These are phyloP conservation scores for Chrysoporthe puriensis DNA, from an alignment of 2,329 filamentous ascomycete genomes.

Conservation along the genomic window DNA sequence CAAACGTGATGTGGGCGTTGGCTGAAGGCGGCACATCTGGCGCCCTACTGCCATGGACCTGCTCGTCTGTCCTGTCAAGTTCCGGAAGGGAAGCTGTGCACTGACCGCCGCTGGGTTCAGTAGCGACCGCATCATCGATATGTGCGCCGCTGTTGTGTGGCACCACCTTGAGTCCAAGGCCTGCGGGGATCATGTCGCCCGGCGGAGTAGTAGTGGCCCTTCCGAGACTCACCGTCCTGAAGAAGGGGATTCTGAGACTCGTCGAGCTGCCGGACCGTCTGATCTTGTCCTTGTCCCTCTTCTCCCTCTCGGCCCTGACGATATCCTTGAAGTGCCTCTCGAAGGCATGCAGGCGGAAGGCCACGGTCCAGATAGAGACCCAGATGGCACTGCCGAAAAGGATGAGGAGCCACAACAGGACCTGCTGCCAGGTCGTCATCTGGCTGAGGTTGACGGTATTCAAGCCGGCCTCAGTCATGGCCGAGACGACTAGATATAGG, in stretches of 20 bases:
- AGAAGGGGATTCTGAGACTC: conserved; percentile 9
- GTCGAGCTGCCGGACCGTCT: conserved; percentile 31
- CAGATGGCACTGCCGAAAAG: conserved; percentile 69
- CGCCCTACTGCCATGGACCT: neutral
- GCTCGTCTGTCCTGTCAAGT: neutral
- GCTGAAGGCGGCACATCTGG: neutral
- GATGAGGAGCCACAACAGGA: conserved; percentile 66
- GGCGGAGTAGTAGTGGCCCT: conserved; percentile 20
- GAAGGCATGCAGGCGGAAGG: conserved; percentile 64
- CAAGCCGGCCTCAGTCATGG: conserved; percentile 69
- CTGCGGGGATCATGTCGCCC: conserved; percentile 4
- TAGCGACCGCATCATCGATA: neutral
- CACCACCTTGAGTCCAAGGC: conserved; percentile 6
- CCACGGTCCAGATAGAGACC: conserved; percentile 66
- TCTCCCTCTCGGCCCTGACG: conserved; percentile 43
- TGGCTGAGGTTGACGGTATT: conserved; percentile 68
- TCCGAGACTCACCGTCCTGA: conserved; percentile 10
- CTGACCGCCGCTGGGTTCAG: neutral
- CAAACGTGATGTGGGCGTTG: conserved; percentile 18
- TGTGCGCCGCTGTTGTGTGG: neutral
- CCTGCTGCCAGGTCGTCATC: conserved; percentile 70
- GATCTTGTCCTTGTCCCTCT: conserved; percentile 26
- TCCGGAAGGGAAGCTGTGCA: conserved; percentile 18
- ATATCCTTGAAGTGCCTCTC: conserved; percentile 62
- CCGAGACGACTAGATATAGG: conserved; percentile 68